Percentiles rank a stretch among this genome's conserved stretches.
Evolutionary conservation across 2,329 filamentous ascomycete genomes (phyloP).

Genomic region (Venturia aucupariae): DNA sequence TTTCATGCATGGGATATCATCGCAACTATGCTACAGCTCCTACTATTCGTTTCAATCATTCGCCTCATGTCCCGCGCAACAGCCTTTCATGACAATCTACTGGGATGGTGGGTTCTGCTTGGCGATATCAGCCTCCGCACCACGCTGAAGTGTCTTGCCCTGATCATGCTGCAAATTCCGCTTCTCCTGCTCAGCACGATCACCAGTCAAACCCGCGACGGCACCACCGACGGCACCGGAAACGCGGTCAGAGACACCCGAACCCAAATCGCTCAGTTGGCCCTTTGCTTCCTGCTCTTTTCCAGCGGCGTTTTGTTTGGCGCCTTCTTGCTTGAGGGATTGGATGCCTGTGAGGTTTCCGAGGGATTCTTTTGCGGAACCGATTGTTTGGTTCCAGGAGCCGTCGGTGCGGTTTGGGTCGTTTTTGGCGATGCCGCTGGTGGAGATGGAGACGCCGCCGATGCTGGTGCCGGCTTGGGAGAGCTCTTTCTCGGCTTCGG

Average conservation of each 20-base stretch:
- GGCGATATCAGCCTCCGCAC: slow-evolving; percentile 70
- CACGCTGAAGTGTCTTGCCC: slow-evolving; percentile 76
- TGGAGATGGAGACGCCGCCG: slow-evolving; percentile 61
- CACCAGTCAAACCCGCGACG: slow-evolving; percentile 63
- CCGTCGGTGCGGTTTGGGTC: slow-evolving; percentile 63
- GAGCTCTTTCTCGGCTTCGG: slow-evolving; percentile 57
- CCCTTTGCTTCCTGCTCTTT: slow-evolving; percentile 76
- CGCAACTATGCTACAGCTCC: background rate
- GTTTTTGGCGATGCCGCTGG: slow-evolving; percentile 63
- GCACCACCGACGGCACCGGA: slow-evolving; percentile 63
- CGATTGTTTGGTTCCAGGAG: slow-evolving; percentile 82
- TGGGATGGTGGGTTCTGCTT: slow-evolving; percentile 42
- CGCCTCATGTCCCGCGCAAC: background rate
- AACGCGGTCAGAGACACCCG: slow-evolving; percentile 51
- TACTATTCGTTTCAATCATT: background rate
- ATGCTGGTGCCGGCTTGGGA: slow-evolving; percentile 67
- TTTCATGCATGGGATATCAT: slow-evolving; percentile 2
- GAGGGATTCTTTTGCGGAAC: slow-evolving; percentile 70
- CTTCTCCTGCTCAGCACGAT: slow-evolving; percentile 53
- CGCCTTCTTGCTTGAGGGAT: slow-evolving; percentile 63
- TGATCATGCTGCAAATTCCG: slow-evolving; percentile 64
- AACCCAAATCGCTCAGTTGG: slow-evolving; percentile 64
- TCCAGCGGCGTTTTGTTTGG: slow-evolving; percentile 69
- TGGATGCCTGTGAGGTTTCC: slow-evolving; percentile 70
- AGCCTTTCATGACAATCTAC: background rate